phyloP scores from a whole-genome alignment of 163 green algal species.

The Coccomyxa subellipsoidea region DNA sequence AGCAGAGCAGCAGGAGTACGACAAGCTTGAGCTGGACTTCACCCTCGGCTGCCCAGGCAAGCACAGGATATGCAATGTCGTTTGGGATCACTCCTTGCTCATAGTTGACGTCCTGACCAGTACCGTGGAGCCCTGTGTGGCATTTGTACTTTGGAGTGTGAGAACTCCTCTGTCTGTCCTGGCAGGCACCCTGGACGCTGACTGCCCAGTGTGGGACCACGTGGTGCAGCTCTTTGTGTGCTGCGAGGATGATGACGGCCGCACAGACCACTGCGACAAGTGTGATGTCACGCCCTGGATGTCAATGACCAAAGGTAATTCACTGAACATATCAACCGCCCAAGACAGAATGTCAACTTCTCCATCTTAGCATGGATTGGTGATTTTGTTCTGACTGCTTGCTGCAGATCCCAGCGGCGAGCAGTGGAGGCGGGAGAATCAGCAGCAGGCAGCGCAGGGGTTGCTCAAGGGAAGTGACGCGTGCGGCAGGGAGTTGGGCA shows the following conservation, averaged over 20 bases:
- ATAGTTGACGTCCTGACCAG: too few species aligned
- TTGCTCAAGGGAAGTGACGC: not conserved
- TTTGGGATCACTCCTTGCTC: too few species aligned
- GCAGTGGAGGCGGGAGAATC: not conserved
- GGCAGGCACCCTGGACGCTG: slow-evolving; percentile 21
- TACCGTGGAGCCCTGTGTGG: too few species aligned
- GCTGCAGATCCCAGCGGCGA: not conserved
- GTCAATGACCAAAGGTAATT: not conserved
- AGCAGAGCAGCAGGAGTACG: slow-evolving; percentile 3
- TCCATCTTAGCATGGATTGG: too few species aligned
- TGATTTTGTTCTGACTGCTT: too few species aligned
- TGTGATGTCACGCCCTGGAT: slow-evolving; percentile 42
- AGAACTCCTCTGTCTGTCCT: not conserved
- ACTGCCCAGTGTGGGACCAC: slow-evolving; percentile 56
- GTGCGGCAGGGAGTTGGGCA: slow-evolving; percentile 52
- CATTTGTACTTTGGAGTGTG: not conserved
- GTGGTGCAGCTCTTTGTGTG: slow-evolving; percentile 59
- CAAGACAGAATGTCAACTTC: not conserved
- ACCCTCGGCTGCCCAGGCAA: slow-evolving; percentile 36
- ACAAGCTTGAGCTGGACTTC: slow-evolving; percentile 44
- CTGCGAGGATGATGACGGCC: slow-evolving; percentile 22
- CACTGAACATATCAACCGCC: not conserved
- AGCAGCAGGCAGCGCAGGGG: not conserved
- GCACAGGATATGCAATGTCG: not conserved
- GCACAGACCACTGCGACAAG: slow-evolving; percentile 22